Percentiles rank a stretch among this genome's conserved stretches.
Conservation (phyloP, 2,329 filamentous ascomycete genomes). For the Exophiala sideris region DNA sequence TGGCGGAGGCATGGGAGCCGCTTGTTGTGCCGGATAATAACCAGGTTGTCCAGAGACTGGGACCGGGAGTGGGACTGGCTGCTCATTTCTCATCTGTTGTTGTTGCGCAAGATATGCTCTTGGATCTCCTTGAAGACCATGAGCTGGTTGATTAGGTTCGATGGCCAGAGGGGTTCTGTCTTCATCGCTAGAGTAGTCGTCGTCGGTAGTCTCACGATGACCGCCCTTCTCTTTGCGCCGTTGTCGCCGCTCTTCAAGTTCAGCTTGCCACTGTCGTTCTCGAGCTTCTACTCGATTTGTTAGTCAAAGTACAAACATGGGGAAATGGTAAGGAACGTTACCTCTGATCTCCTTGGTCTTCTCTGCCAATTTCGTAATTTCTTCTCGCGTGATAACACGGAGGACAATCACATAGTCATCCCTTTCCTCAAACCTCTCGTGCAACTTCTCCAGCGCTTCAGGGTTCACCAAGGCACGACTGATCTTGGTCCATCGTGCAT, state of each 20-base stretch:
- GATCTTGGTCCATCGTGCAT: conserved; percentile 81
- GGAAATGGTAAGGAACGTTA: conserved; percentile 38
- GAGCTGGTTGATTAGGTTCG: conserved; percentile 31
- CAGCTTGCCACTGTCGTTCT: conserved; percentile 32
- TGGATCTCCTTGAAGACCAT: conserved; percentile 17
- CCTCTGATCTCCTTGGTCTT: conserved; percentile 62
- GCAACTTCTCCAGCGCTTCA: conserved; percentile 76
- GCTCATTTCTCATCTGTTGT: conserved; percentile 3
- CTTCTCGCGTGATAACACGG: conserved; percentile 77
- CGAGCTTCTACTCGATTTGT: conserved; percentile 34
- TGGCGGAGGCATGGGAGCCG: conserved; percentile 10
- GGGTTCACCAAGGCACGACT: conserved; percentile 84
- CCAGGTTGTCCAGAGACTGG: conserved; percentile 5
- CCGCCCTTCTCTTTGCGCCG: conserved; percentile 44
- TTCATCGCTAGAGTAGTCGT: conserved; percentile 36
- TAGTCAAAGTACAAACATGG: neutral
- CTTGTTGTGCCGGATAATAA: conserved; percentile 1
- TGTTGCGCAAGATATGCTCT: conserved; percentile 18
- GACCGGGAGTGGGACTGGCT: conserved; percentile 3
- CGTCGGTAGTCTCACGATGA: conserved; percentile 32
- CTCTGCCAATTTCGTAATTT: conserved; percentile 82
- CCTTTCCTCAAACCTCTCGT: conserved; percentile 84
- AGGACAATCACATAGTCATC: conserved; percentile 90
- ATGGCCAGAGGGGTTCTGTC: conserved; percentile 32
- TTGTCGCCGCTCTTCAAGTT: conserved; percentile 35